These are phyloP conservation scores for Elongisporangium undulatum DNA, from an alignment of 352 stramenopile species.

Conservation along the genomic window DNA sequence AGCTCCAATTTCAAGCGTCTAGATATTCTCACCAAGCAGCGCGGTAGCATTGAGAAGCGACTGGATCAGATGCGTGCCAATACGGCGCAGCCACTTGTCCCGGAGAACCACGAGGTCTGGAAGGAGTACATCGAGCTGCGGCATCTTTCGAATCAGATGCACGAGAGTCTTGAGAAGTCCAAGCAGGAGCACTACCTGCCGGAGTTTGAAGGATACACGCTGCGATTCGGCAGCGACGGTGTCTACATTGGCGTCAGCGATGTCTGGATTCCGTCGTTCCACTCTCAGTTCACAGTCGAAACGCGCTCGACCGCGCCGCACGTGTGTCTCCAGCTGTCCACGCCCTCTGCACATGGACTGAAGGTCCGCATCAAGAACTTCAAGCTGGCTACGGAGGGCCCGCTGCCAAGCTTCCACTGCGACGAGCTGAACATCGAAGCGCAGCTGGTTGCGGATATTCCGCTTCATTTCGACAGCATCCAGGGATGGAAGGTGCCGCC, in stretches of 20 bases:
- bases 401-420: slow-evolving; percentile 66
- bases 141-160: slow-evolving; percentile 51
- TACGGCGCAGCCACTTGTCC: slow-evolving; percentile 22
- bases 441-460: slow-evolving; percentile 58
- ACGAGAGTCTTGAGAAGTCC: slow-evolving; percentile 50
- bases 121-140: slow-evolving; percentile 71
- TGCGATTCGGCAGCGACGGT: slow-evolving; percentile 65
- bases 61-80: slow-evolving; percentile 54
- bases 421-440: slow-evolving; percentile 77
- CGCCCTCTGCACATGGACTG: slow-evolving; percentile 40
- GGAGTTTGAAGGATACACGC: slow-evolving; percentile 47
- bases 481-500: slow-evolving; percentile 53
- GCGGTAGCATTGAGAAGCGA: slow-evolving; percentile 48
- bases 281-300: slow-evolving; percentile 69
- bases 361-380: slow-evolving; percentile 66
- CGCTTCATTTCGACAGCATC: slow-evolving; percentile 56
- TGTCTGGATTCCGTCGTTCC: slow-evolving; percentile 69
- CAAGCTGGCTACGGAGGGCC: slow-evolving; percentile 57
- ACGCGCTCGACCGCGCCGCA: slow-evolving; percentile 56
- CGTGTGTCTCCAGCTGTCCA: slow-evolving; percentile 58
- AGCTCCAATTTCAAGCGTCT: slow-evolving; percentile 56
- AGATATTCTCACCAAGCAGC: slow-evolving; percentile 58
- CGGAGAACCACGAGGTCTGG: slow-evolving; percentile 45
- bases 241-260: slow-evolving; percentile 71
- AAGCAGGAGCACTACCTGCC: slow-evolving; percentile 70